Base-by-base conservation (phyloP, 1,284 basidiomycete species). In the Stygiomarasmius scandens region DNA sequence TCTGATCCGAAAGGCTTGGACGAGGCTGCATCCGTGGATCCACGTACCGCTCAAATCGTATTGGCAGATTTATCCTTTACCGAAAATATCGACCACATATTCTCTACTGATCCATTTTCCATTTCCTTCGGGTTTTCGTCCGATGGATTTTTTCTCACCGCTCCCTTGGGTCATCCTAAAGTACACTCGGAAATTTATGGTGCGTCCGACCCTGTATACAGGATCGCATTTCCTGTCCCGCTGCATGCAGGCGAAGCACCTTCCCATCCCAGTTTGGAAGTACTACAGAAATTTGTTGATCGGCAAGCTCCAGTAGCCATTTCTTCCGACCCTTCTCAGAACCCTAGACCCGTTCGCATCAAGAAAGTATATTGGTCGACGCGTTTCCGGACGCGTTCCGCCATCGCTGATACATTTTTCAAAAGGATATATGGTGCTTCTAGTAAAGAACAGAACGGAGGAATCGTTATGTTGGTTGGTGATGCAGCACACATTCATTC, bases 401-500 rank as follows among this genome's bases (percentile, higher is more conserved):
- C 74, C 14, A 66, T 76, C 47, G 77, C 76, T 9, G 73, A 72
- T 16, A 66, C 63, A 27, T 72, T 67, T 53, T 67, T 74, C 52
- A 60, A 65, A 48, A 70, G 64, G 4, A 53, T 74, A 5, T 60
- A 61, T 48, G 54, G 49, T 32, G 6, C 29, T 32, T 12, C 11
- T 19, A 41, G 5, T 6, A 49, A 46, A 24, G 48, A 54, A 25
- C 54, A 53, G 56, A 41, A 41, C 16, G 63, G 64, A 29, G 71
- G 69, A 19, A 58, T 66, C n/a, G 66, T 78, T 27, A 54, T 77
- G 41, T 69, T 79, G 8, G 62, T 76, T 6, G 77, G 78, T 20
- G 78, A 79, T 59, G 74, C 77, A 3, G 76, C 76, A 6, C 78
- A 80, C 64, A 74, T 77, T 27, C 77, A 78, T 58, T 71, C 74